Percentiles rank a stretch among this genome's conserved stretches.
Evolutionary conservation across 257 asterid genomes (phyloP).

Genomic region (Voacanga thouarsii): DNA sequence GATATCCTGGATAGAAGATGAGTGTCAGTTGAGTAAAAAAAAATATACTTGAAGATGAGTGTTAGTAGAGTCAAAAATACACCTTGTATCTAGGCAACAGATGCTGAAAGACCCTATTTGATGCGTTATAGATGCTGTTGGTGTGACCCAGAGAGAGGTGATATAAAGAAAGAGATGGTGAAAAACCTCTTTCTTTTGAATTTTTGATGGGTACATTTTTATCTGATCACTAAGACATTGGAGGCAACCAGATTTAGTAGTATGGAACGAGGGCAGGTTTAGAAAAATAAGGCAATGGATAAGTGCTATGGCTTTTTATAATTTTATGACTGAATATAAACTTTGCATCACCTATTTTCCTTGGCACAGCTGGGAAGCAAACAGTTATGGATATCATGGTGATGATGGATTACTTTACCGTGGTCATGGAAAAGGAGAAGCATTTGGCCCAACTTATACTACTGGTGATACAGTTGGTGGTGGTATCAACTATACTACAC

Average conservation of each 20-base stretch:
- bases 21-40: not conserved
- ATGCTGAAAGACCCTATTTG: not conserved
- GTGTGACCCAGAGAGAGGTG: not conserved
- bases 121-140: not conserved
- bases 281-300: not conserved
- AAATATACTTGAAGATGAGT: not conserved
- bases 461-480: constrained; percentile 92
- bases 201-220: not conserved
- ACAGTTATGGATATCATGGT: constrained; percentile 92
- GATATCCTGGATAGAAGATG: not conserved
- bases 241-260: not conserved
- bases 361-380: constrained; percentile 78
- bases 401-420: constrained; percentile 88
- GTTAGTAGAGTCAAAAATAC: not conserved
- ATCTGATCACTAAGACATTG: not conserved
- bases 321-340: constrained; percentile 7
- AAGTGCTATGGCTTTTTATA: not conserved
- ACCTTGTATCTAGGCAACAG: not conserved
- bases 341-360: constrained; percentile 4
- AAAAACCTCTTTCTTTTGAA: not conserved
- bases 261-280: not conserved
- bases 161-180: not conserved
- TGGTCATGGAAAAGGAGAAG: constrained; percentile 87
- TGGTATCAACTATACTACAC: constrained; percentile 81
- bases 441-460: constrained; percentile 80